Conservation (phyloP, 2,329 filamentous ascomycete genomes). For the Colletotrichum liaoningense region DNA sequence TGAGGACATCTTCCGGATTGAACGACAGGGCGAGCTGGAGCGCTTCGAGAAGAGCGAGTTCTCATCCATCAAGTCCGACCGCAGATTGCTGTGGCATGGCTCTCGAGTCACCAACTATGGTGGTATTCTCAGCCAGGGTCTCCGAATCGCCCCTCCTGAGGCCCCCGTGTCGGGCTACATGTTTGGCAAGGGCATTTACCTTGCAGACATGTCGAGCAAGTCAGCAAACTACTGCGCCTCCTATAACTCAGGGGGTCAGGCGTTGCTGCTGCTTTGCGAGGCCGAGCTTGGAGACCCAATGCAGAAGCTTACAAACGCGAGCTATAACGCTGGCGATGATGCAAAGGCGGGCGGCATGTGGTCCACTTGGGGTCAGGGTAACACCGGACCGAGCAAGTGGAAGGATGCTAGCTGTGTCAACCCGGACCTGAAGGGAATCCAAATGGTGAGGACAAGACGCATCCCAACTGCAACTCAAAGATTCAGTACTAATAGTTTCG, state of each 20-base stretch:
- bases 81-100: constrained; percentile 88
- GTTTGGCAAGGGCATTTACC: constrained; percentile 92
- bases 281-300: constrained; percentile 81
- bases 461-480: not conserved
- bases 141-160: constrained; percentile 89
- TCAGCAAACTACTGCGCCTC: constrained; percentile 81
- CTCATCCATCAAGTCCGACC: constrained; percentile 68
- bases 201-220: constrained; percentile 87
- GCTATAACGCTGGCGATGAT: constrained; percentile 72
- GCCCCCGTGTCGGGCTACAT: constrained; percentile 85
- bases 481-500: constrained; percentile 21
- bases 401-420: constrained; percentile 79
- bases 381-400: constrained; percentile 74
- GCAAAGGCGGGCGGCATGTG: constrained; percentile 70
- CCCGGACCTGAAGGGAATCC: constrained; percentile 72
- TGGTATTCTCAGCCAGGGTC: constrained; percentile 87
- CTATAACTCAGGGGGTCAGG: constrained; percentile 72
- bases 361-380: constrained; percentile 78
- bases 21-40: constrained; percentile 77
- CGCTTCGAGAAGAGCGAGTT: constrained; percentile 72
- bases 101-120: constrained; percentile 86
- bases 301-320: constrained; percentile 67
- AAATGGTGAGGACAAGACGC: constrained; percentile 66
- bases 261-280: constrained; percentile 84
- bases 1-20: constrained; percentile 84